Conservation (phyloP, 306 rosid genomes). For the Oxytropis ochrocephala region DNA sequence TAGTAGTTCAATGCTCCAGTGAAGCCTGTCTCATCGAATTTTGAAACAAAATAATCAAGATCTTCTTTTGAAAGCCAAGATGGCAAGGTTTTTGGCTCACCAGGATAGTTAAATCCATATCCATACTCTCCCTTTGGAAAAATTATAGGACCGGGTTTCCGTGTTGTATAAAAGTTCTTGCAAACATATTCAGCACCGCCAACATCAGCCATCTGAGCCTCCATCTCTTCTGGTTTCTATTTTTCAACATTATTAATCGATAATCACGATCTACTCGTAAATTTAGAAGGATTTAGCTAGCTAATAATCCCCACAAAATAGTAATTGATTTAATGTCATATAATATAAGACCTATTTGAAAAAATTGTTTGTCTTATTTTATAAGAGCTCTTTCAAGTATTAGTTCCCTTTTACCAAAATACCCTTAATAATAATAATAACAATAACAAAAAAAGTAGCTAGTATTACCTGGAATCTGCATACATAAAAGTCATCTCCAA, state of each 20-base stretch:
- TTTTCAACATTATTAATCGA: neutral
- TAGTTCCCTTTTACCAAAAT: too few relatives aligned
- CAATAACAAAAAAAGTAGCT: too few relatives aligned
- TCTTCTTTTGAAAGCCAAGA: conserved; percentile 32
- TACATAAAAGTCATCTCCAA: too few relatives aligned
- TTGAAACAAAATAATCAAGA: conserved; percentile 10
- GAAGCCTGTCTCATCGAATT: conserved; percentile 16
- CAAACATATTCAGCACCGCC: neutral
- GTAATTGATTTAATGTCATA: too few relatives aligned
- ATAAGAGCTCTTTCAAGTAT: too few relatives aligned
- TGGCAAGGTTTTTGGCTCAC: conserved; percentile 14
- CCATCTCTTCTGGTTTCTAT: conserved; percentile 22
- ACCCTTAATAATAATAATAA: too few relatives aligned
- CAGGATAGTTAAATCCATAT: conserved; percentile 4
- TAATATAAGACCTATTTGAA: too few relatives aligned
- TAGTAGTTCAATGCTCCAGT: conserved; percentile 32
- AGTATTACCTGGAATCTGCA: too few relatives aligned
- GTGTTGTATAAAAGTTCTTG: conserved; percentile 17
- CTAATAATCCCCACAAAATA: too few relatives aligned
- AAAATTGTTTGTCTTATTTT: too few relatives aligned
- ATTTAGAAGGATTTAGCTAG: too few relatives aligned
- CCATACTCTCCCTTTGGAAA: conserved; percentile 28
- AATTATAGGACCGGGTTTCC: conserved; percentile 12
- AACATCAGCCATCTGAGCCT: conserved; percentile 10
- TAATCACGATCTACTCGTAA: too few relatives aligned